Evolutionary conservation across 2,329 filamentous ascomycete genomes (phyloP).

Genomic region (Juglanconis oblonga): DNA sequence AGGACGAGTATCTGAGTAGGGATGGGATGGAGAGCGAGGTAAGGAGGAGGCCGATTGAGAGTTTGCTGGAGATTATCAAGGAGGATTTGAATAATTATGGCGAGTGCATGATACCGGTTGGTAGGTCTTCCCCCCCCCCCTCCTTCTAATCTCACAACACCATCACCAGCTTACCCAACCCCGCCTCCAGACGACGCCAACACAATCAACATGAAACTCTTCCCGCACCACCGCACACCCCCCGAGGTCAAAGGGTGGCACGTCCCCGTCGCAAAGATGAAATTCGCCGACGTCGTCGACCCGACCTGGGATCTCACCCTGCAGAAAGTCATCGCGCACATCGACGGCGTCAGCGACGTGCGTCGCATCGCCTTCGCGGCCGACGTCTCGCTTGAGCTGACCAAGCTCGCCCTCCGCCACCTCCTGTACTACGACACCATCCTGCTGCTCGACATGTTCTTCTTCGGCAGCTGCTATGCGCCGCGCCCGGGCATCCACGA

Average conservation of each 20-base stretch:
- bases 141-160: neutral
- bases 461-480: conserved; percentile 89
- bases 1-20: conserved; percentile 76
- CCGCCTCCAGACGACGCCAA: conserved; percentile 73
- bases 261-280: conserved; percentile 76
- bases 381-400: conserved; percentile 82
- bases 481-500: conserved; percentile 73
- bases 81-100: conserved; percentile 95
- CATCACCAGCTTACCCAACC: neutral
- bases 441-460: conserved; percentile 89
- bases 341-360: conserved; percentile 89
- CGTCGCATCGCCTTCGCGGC: conserved; percentile 81
- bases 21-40: conserved; percentile 47
- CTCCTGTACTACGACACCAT: conserved; percentile 91
- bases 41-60: conserved; percentile 70
- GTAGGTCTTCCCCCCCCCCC: conserved; percentile 45
- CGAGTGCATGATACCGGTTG: conserved; percentile 97
- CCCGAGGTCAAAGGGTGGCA: conserved; percentile 82
- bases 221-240: conserved; percentile 76
- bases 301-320: conserved; percentile 74
- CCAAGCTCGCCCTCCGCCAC: conserved; percentile 82
- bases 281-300: conserved; percentile 61
- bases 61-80: conserved; percentile 74
- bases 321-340: conserved; percentile 74
- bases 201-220: conserved; percentile 94